phyloP scores from a whole-genome alignment of 208 protist species.

The Naegleria lovaniensis region DNA sequence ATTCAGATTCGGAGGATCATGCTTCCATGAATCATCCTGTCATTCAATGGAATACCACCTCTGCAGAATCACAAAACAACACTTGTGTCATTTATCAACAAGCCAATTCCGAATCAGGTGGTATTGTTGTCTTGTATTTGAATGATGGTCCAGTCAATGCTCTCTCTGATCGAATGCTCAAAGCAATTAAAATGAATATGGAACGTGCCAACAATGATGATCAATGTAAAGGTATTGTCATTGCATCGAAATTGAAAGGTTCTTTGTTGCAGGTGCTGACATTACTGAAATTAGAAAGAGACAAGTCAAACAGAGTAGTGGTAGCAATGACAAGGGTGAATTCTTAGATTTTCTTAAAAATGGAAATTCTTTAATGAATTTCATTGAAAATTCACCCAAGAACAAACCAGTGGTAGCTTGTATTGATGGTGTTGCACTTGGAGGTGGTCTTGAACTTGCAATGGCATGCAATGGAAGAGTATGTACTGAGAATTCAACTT shows the following conservation, averaged over 20 bases:
- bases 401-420: constrained; percentile 3
- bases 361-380: not conserved
- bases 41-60: no score
- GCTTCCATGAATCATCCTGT: not conserved
- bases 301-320: not conserved
- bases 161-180: not conserved
- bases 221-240: constrained; percentile 13
- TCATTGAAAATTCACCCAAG: not conserved
- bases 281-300: not conserved
- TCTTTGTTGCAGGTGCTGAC: constrained; percentile 31
- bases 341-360: not conserved
- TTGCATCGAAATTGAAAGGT: not conserved
- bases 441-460: constrained; percentile 25
- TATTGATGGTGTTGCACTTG: constrained; percentile 8
- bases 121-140: not conserved
- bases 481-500: not conserved
- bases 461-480: constrained; percentile 27
- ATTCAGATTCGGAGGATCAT: not conserved
- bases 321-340: no score
- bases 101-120: not conserved
- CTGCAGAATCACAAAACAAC: no score
- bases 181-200: not conserved
- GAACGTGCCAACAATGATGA: not conserved
- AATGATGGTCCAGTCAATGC: constrained; percentile 24
- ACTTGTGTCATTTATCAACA: not conserved